Percentiles rank a stretch among this genome's conserved stretches.
Conservation (phyloP, 495 filamentous ascomycete species). For the Hypoxylon crocopeplum region DNA sequence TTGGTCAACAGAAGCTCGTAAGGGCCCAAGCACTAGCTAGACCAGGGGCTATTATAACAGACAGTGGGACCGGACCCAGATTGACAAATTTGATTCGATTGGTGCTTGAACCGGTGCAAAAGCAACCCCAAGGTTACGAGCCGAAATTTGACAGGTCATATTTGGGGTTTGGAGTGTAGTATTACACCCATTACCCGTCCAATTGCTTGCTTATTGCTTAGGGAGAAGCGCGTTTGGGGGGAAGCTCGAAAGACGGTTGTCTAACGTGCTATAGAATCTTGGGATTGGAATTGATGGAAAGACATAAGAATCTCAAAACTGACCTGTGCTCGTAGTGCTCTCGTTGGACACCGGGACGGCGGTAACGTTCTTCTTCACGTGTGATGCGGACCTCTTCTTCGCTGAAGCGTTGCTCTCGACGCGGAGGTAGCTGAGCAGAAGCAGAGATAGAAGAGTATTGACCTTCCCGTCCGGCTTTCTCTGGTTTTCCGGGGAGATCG, state of each 20-base stretch:
- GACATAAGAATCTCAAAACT: slow-evolving; percentile 15
- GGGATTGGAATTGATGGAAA: too few species aligned
- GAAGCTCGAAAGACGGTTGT: too few species aligned
- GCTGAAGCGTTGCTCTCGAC: slow-evolving; percentile 69
- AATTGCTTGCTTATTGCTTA: neutral
- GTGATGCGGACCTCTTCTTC: slow-evolving; percentile 83
- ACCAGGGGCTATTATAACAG: slow-evolving; percentile 1
- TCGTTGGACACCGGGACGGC: slow-evolving; percentile 64
- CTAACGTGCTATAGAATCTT: too few species aligned
- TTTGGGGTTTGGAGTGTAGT: neutral
- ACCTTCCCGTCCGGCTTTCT: slow-evolving; percentile 92
- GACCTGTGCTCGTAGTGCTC: slow-evolving; percentile 60
- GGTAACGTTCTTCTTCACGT: slow-evolving; percentile 70
- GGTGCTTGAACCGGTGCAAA: slow-evolving; percentile 12
- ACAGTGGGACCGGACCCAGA: slow-evolving; percentile 8
- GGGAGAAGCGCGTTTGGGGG: too few species aligned
- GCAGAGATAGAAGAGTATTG: slow-evolving; percentile 70
- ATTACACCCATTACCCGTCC: neutral
- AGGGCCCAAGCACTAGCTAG: slow-evolving; percentile 18
- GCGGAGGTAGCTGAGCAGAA: slow-evolving; percentile 66
- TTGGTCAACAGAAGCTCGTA: slow-evolving; percentile 24
- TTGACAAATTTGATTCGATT: slow-evolving; percentile 31
- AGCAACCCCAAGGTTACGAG: neutral
- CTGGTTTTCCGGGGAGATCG: slow-evolving; percentile 71
- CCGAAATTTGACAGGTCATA: slow-evolving; percentile 10